Evolutionary conservation across 2,329 filamentous ascomycete genomes (phyloP), one percentile per base, ranked within the genome.

Genomic region (Alternaria alternata): DNA sequence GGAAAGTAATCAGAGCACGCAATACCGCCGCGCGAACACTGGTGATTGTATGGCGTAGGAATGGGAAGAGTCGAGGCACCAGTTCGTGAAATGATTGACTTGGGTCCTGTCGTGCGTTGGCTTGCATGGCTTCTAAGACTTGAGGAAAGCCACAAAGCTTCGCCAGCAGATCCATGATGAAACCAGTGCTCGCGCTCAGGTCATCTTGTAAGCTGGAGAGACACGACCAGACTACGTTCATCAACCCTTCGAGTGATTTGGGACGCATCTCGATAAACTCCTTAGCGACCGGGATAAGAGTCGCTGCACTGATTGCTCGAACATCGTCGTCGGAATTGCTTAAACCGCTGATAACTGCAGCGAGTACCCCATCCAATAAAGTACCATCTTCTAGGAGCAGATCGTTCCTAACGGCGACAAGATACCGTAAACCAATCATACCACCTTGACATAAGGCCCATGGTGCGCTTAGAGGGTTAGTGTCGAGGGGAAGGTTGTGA

Each of bases 381-480:
- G 90, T 87, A 26, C 86, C 87, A 70, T 97, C 91, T 72, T 93
- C 87, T 26, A 98, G 86, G 6, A 99, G 86, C 3, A 99, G 82
- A 75, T 98, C 95, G 70, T 95, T 97, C 51, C 95, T 88, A 36
- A 99, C 93, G 8, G 95, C 95, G 30, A 99, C 95, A 47, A 99
- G 88, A 74, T 99, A 99, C 70, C 94, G 88, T 72, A 99, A 81
- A 7, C 95, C 95, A 47, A 98, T 94, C 95, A 99, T 99, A 63
- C 95, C 95, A 67, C 95, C 95, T 77, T 99, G 96, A 72, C 94
- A 97, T 38, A 97, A 91, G 61, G 96, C 93, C 95, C 95, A 99
- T 30, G 93, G 86, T 14, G 91, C 32, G 86, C 87, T 24, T 90
- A 88, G 42, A 43, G 57, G 32, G 24, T 88, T 87, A 26, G 56